Evolutionary conservation across 805 yeast genomes (phyloP).

Genomic region (Teunomyces aglyptinius): DNA sequence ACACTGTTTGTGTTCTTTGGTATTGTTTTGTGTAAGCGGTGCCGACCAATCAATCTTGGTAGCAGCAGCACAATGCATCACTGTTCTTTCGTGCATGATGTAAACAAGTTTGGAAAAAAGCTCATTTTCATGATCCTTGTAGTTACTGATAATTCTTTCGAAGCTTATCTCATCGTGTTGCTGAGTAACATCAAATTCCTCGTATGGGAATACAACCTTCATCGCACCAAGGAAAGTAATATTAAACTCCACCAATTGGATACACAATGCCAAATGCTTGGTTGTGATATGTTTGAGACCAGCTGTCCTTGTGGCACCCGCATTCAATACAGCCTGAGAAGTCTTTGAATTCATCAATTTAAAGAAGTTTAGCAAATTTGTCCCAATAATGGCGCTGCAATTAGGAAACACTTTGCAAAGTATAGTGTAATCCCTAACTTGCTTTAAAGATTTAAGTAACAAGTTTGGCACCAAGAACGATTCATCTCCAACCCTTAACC

Average conservation of each 20-base stretch:
- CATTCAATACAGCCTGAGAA: conserved; percentile 62
- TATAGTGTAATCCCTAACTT: conserved; percentile 52
- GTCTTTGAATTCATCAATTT: conserved; percentile 52
- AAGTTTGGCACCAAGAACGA: conserved; percentile 31
- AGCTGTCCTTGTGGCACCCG: conserved; percentile 74
- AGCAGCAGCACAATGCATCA: conserved; percentile 49
- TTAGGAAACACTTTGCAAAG: conserved; percentile 58
- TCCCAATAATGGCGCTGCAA: conserved; percentile 37
- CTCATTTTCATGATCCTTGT: conserved; percentile 61
- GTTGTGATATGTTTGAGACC: conserved; percentile 73
- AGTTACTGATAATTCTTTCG: conserved; percentile 33
- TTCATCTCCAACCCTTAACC: conserved; percentile 17
- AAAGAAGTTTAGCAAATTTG: conserved; percentile 43
- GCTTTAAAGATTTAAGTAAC: conserved; percentile 18
- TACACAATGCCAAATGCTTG: conserved; percentile 64
- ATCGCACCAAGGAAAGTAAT: conserved; percentile 38
- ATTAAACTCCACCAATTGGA: conserved; percentile 56
- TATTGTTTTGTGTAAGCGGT: conserved; percentile 22
- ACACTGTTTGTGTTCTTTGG: conserved; percentile 41
- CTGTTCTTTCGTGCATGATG: conserved; percentile 65
- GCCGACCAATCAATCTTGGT: conserved; percentile 50
- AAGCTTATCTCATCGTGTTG: conserved; percentile 28
- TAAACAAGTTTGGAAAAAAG: conserved; percentile 63
- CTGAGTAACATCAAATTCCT: background rate
- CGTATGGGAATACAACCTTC: conserved; percentile 12